Conservation (phyloP, 2,329 filamentous ascomycete genomes). For the Epichloe coenophiala region DNA sequence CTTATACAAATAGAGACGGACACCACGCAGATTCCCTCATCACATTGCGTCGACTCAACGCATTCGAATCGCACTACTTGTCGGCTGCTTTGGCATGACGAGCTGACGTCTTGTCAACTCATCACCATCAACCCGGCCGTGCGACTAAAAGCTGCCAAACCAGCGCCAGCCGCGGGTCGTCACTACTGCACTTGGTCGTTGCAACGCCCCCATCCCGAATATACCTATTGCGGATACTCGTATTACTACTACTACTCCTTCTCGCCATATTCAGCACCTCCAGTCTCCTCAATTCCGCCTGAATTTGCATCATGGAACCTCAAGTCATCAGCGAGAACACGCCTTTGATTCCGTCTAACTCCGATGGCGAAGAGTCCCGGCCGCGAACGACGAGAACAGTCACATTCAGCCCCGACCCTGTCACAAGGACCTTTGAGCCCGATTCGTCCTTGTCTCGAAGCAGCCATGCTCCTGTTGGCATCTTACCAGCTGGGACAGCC, state of each 20-base stretch:
- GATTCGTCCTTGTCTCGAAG: constrained; percentile 20
- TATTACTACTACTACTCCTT: not conserved
- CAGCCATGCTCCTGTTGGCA: constrained; percentile 10
- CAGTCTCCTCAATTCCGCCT: not conserved
- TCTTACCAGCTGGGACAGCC: constrained; percentile 18
- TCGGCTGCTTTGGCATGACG: not conserved
- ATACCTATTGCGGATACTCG: not conserved
- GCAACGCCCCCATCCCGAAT: not conserved
- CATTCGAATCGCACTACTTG: not conserved
- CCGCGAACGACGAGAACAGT: constrained; percentile 47
- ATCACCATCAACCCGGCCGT: constrained; percentile 1
- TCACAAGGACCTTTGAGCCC: constrained; percentile 46
- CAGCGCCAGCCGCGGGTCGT: not conserved
- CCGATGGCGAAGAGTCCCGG: constrained; percentile 18
- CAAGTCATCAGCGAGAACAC: constrained; percentile 19
- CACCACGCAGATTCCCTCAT: too few relatives aligned
- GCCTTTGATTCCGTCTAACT: constrained; percentile 17
- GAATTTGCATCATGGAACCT: constrained; percentile 12
- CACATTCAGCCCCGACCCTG: constrained; percentile 62
- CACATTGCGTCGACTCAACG: not conserved
- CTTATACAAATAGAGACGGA: not conserved
- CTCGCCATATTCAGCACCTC: not conserved
- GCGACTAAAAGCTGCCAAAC: not conserved
- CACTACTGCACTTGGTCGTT: not conserved
- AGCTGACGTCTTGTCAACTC: not conserved